A percentile compares a stretch with the other conserved stretches of the same genome.
These are phyloP conservation scores for Deinandra increscens DNA, from an alignment of 129 eudicot genomes.

Conservation along the genomic window DNA sequence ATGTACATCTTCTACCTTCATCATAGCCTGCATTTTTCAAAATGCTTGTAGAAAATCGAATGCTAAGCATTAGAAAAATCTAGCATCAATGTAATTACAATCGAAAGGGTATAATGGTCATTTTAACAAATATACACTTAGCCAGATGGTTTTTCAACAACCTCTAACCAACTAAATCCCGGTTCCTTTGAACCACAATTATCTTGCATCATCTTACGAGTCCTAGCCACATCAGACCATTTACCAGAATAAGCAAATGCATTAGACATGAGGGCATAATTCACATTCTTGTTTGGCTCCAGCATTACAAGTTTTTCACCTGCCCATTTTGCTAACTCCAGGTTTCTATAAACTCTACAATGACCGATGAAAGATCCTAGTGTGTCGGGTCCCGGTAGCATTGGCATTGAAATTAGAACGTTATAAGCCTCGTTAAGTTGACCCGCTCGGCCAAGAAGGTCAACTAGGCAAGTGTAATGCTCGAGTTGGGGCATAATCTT, in stretches of 20 bases:
- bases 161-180: slow-evolving; percentile 61
- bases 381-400: slow-evolving; percentile 43
- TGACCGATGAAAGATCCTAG: slow-evolving; percentile 61
- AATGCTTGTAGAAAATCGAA: no score
- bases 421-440: slow-evolving; percentile 48
- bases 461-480: slow-evolving; percentile 64
- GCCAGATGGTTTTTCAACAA: slow-evolving; percentile 2
- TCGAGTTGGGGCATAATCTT: slow-evolving; percentile 44
- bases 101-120: slow-evolving; percentile 9
- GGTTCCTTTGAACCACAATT: slow-evolving; percentile 45
- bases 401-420: slow-evolving; percentile 42
- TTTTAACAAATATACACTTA: not conserved
- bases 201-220: slow-evolving; percentile 47
- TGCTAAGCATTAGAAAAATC: not conserved
- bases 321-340: slow-evolving; percentile 58
- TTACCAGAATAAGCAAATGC: slow-evolving; percentile 41
- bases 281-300: slow-evolving; percentile 52
- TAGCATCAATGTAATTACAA: not conserved
- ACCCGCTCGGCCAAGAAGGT: slow-evolving; percentile 65
- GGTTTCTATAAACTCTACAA: slow-evolving; percentile 49
- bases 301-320: slow-evolving; percentile 41
- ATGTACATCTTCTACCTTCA: not conserved
- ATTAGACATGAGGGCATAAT: slow-evolving; percentile 52
- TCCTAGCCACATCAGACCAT: slow-evolving; percentile 50
- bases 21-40: not conserved